Base-by-base conservation (phyloP, 805 yeast species). In the Lachancea sp. region DNA sequence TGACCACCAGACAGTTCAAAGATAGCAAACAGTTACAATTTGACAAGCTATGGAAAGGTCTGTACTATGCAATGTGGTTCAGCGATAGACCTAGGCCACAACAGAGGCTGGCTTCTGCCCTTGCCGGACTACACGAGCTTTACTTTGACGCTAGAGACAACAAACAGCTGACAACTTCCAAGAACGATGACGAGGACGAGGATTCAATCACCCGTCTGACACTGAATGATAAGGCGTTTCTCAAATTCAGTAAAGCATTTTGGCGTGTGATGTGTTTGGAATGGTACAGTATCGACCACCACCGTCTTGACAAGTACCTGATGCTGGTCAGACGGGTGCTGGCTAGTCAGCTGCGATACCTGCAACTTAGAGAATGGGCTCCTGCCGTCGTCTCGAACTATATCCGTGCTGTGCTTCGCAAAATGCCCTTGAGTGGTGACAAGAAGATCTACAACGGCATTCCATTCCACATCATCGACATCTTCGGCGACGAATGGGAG, bases 21-120 rank as follows among this genome's bases (percentile, higher is more conserved):
- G 67, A 63, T 27, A 51, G 72, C 31, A 68, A 61, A 34, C 69
- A 60, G 38, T 58, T 75, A 33, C 93, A 88, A 43, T 71, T 79
- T 51, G 85, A 85, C 53, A 90, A 91, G 62, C 69, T 93, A 48
- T 93, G 99, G 97, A 89, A 86, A 66, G 99, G 98, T n/a, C 72
- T 93, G 34, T 93, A 83, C 66, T 93, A 74, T 60, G 78, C 95
- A 10, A 87, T 93, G 95, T 93, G 99, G 98, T 88, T 84, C 68
- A 78, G 95, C 60, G 99, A 93, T 64, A 78, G 90, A 59, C 95
- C 96, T 22, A 74, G 84, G 56, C 93, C 95, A 19, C 99, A 93
- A 66, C 96, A 89, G 64, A 69, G 81, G 48, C 69, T 93, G 32
- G 95, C 96, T 2, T 75, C 73, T 39, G 79, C 77, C 36, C 69